phyloP scores from a whole-genome alignment of 495 filamentous ascomycete species.

The Recurvomyces mirabilis region DNA sequence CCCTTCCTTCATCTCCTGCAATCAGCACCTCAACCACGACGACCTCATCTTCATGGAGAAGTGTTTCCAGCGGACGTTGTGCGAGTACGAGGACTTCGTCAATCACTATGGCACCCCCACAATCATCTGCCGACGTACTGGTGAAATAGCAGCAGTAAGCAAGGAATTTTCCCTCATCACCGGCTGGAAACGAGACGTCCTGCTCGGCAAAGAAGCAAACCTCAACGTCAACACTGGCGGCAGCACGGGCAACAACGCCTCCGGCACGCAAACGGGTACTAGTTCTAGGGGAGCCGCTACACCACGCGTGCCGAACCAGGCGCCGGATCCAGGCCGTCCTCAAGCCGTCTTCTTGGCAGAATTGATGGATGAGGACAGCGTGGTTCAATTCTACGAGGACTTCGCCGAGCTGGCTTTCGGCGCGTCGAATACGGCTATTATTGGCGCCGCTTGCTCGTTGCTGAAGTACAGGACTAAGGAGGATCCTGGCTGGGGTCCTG shows the following conservation, averaged over 20 bases:
- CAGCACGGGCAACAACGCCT: slow-evolving; percentile 47
- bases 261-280: slow-evolving; percentile 24
- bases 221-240: slow-evolving; percentile 76
- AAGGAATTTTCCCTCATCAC: slow-evolving; percentile 92
- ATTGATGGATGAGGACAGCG: slow-evolving; percentile 84
- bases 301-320: slow-evolving; percentile 30
- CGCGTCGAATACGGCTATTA: slow-evolving; percentile 72
- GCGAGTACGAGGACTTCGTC: slow-evolving; percentile 87
- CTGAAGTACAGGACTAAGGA: slow-evolving; percentile 81
- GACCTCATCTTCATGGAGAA: slow-evolving; percentile 97
- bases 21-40: slow-evolving; percentile 65
- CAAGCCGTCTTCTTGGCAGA: slow-evolving; percentile 84
- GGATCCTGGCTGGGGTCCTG: slow-evolving; percentile 34
- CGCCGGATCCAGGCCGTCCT: slow-evolving; percentile 27
- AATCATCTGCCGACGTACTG: slow-evolving; percentile 81
- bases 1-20: slow-evolving; percentile 83
- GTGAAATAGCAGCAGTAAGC: slow-evolving; percentile 81
- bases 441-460: slow-evolving; percentile 65
- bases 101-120: slow-evolving; percentile 77
- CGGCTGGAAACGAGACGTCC: slow-evolving; percentile 84
- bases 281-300: slow-evolving; percentile 35
- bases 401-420: slow-evolving; percentile 85
- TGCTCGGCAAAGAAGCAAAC: slow-evolving; percentile 80
- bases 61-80: slow-evolving; percentile 83
- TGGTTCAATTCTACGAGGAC: slow-evolving; percentile 91